Evolutionary conservation across 441 rosid species (phyloP), one percentile per base, ranked within the genome.

Genomic region (Jatropha podagrica): DNA sequence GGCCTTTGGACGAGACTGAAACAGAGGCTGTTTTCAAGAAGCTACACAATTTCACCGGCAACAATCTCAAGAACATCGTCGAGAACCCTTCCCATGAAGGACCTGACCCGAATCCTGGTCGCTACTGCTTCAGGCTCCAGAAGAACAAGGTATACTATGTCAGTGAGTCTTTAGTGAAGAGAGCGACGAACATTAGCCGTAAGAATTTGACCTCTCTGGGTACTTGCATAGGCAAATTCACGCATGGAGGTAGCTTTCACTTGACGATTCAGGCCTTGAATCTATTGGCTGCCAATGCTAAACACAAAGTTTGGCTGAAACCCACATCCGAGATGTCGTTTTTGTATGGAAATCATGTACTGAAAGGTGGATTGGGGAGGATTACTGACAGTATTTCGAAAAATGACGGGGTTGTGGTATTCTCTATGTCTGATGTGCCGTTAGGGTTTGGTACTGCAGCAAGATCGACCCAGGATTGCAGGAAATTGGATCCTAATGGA

Each of bases 291-390:
- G 86, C 89, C 4, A 91, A 93, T 75, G 92, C 99, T 6, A 88
- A 88, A 77, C 96, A 90, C 82, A 95, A 95, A 82, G 98, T 93
- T 17, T 93, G 98, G 98, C 88, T 95, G 1, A 95, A 93, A 82
- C 96, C 98, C 80, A 91, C 98, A 0, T 88, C 98, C 18, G 98
- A 93, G 78, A 93, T 90, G 99, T 91, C 98, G 76, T 95, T 91
- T 82, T 80, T 92, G 81, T 95, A 95, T 55, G 97, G 98, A 5
- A 93, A 93, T 71, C 98, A 88, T 82, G 99, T 95, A 37, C 74
- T 93, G 86, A 95, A 93, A 85, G 98, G 98, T n/a, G 99, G 98
- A 2, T 67, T 91, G 40, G 97, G 97, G 59, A 91, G 95, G 86
- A 91, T 93, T 75, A 95, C 99, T 17, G 98, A 93, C 62, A 86